Percentiles rank a stretch among this genome's conserved stretches.
Conservation (phyloP, 1,139 yeast species). For the Hanseniaspora gamundiae region DNA sequence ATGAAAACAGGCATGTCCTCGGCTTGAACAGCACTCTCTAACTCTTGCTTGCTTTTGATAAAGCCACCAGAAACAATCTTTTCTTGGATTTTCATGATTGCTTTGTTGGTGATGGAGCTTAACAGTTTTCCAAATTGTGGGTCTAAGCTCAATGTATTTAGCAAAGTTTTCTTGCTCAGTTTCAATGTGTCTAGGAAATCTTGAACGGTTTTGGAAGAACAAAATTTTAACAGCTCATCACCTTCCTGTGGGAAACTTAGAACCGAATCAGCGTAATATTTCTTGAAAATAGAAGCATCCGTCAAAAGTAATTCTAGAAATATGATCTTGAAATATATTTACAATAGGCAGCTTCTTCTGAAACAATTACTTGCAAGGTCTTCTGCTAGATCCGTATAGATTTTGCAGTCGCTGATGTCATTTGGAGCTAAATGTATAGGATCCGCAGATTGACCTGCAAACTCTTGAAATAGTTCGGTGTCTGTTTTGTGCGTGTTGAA, state of each 20-base stretch:
- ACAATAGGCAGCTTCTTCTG: neutral
- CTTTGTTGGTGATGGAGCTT: neutral
- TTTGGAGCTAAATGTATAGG: neutral
- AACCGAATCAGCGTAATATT: neutral
- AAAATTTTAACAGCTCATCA: neutral
- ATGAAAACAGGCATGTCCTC: neutral
- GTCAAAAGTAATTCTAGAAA: neutral
- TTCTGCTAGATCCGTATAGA: neutral
- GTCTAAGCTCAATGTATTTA: neutral
- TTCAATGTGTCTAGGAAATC: no score
- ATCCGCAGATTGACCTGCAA: neutral
- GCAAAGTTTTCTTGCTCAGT: no score
- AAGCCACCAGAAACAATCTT: neutral
- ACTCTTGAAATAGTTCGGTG: neutral
- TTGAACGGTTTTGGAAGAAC: neutral
- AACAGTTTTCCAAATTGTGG: neutral
- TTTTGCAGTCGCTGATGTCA: neutral
- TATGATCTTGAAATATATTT: neutral
- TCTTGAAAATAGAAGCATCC: neutral
- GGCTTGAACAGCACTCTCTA: neutral
- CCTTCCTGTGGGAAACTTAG: neutral
- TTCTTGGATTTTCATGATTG: neutral
- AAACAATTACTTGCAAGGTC: neutral
- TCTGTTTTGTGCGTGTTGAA: neutral
- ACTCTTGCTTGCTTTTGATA: neutral